A percentile compares a stretch with the other conserved stretches of the same genome.
phyloP scores from a whole-genome alignment of 257 asterid genomes.

The Euphrasia confusa region DNA sequence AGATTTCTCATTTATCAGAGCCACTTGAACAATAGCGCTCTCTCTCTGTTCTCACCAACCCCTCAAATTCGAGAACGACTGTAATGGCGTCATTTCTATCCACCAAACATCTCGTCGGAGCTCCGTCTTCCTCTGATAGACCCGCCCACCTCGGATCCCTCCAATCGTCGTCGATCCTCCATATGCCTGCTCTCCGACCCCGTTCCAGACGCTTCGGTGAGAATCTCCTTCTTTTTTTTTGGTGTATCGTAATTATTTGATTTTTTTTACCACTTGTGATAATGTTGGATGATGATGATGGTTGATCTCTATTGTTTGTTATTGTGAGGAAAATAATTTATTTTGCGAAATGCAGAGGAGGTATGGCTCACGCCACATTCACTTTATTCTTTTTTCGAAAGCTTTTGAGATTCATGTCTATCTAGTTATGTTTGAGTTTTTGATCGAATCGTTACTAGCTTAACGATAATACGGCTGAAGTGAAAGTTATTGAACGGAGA shows the following conservation, averaged over 20 bases:
- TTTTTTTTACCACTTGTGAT: conserved; percentile 4
- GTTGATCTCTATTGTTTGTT: conserved; percentile 11
- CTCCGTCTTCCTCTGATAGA: conserved; percentile 46
- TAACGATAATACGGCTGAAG: background rate
- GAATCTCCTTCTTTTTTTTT: background rate
- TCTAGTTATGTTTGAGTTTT: background rate
- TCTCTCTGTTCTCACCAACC: conserved; percentile 24
- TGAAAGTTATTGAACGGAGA: conserved; percentile 1
- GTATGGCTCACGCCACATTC: background rate
- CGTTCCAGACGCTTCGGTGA: conserved; percentile 63
- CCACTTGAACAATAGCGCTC: background rate
- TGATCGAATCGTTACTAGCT: conserved; percentile 11
- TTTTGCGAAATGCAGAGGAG: background rate
- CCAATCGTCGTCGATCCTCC: conserved; percentile 43
- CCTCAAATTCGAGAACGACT: conserved; percentile 9
- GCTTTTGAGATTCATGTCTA: background rate
- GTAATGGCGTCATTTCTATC: conserved; percentile 62
- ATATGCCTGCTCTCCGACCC: conserved; percentile 48
- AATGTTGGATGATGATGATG: conserved; percentile 4
- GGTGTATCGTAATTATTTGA: background rate
- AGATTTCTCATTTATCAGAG: background rate
- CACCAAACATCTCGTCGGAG: conserved; percentile 62
- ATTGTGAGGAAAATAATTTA: background rate
- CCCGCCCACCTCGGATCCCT: conserved; percentile 51
- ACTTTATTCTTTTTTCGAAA: background rate